phyloP scores from a whole-genome alignment of 768 basidiomycete genomes.

The Kwoniella dendrophila region DNA sequence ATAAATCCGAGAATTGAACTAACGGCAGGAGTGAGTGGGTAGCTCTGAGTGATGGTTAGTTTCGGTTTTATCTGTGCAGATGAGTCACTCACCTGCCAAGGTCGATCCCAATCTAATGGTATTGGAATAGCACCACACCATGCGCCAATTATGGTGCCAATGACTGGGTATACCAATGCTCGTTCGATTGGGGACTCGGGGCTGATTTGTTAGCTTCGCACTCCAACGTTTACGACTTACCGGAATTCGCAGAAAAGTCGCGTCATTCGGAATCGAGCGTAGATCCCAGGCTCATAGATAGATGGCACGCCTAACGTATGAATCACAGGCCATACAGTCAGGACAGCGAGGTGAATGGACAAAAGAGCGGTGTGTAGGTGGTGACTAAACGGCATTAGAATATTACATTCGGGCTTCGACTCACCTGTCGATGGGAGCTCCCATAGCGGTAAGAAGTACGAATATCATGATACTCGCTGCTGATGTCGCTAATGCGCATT shows the following conservation, averaged over 20 bases:
- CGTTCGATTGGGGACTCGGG: constrained; percentile 68
- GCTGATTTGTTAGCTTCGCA: constrained; percentile 50
- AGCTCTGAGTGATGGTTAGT: constrained; percentile 35
- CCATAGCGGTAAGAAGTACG: constrained; percentile 53
- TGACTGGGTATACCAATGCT: constrained; percentile 74
- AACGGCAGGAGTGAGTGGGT: constrained; percentile 43
- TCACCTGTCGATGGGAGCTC: constrained; percentile 58
- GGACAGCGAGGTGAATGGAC: constrained; percentile 67
- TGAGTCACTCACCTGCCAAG: constrained; percentile 79
- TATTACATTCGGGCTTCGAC: constrained; percentile 31
- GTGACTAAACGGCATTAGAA: constrained; percentile 57
- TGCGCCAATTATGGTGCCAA: constrained; percentile 71
- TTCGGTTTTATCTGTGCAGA: neutral
- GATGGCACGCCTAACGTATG: constrained; percentile 71
- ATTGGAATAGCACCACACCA: constrained; percentile 84
- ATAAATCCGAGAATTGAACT: constrained; percentile 44
- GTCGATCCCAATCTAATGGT: constrained; percentile 93
- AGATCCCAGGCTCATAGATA: constrained; percentile 58
- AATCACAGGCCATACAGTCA: constrained; percentile 69
- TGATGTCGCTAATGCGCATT: constrained; percentile 34
- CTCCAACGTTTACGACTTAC: constrained; percentile 63
- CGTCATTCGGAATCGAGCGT: constrained; percentile 70
- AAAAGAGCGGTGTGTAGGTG: constrained; percentile 68
- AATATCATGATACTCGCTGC: constrained; percentile 54
- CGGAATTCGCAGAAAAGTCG: constrained; percentile 78